Conservation (phyloP, 352 stramenopile genomes). For the Globisporangium okanoganense region DNA sequence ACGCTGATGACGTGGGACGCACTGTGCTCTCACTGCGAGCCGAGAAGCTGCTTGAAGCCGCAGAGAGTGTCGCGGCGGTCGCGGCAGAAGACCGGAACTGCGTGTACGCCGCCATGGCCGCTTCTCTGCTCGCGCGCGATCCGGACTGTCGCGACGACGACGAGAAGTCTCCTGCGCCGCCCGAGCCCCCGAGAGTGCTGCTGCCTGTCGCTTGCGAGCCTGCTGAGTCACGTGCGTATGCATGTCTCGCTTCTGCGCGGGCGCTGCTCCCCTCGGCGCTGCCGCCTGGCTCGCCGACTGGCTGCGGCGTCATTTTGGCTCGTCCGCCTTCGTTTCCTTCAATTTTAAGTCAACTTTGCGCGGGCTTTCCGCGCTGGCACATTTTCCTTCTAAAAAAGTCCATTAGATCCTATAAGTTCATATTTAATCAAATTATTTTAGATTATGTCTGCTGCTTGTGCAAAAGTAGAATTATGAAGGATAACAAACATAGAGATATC, state of each 20-base stretch:
- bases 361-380: background rate
- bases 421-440: background rate
- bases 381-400: background rate
- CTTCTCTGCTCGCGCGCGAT: conserved; percentile 8
- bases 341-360: conserved; percentile 4
- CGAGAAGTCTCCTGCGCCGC: background rate
- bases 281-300: conserved; percentile 4
- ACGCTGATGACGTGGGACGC: background rate
- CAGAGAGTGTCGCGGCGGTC: conserved; percentile 9
- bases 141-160: background rate
- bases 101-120: conserved; percentile 11
- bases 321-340: background rate
- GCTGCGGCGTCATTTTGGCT: background rate
- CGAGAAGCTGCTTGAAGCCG: conserved; percentile 5
- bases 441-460: background rate
- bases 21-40: background rate
- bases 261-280: background rate
- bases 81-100: conserved; percentile 11
- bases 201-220: background rate
- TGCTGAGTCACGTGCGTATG: background rate
- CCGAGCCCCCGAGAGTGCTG: background rate
- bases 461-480: background rate
- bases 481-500: background rate
- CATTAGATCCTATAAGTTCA: background rate
- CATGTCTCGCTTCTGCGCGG: background rate